A percentile compares a stretch with the other conserved stretches of the same genome.
Evolutionary conservation across 805 yeast species (phyloP).

Genomic region (Barnettozyma pratensis): DNA sequence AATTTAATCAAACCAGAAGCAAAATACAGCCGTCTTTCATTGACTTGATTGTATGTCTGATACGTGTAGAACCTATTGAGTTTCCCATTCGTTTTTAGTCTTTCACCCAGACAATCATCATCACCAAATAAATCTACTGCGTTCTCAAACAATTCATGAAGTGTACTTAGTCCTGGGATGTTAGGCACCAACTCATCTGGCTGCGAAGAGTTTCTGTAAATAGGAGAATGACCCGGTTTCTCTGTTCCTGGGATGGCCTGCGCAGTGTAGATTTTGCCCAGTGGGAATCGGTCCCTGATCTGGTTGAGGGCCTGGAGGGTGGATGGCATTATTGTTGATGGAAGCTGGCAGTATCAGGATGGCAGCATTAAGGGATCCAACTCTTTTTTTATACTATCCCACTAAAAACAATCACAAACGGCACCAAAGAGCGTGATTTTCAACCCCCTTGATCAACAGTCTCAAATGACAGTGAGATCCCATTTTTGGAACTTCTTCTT

Average conservation of each 20-base stretch:
- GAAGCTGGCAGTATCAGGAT: no score
- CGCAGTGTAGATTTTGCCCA: constrained; percentile 14
- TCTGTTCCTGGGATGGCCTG: constrained; percentile 32
- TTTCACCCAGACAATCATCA: constrained; percentile 35
- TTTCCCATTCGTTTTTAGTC: constrained; percentile 24
- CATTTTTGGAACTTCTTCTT: not conserved
- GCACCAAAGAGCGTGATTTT: no score
- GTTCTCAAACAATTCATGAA: constrained; percentile 33
- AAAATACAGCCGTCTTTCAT: constrained; percentile 32
- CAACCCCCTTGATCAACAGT: no score
- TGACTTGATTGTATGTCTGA: constrained; percentile 34
- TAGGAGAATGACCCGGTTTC: constrained; percentile 38
- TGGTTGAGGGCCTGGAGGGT: constrained; percentile 4
- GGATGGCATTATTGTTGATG: not conserved
- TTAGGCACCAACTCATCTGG: constrained; percentile 19
- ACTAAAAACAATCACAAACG: no score
- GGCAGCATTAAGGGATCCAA: not conserved
- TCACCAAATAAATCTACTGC: constrained; percentile 28
- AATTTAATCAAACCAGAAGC: constrained; percentile 41
- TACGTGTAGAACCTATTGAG: constrained; percentile 37
- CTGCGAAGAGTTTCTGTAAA: constrained; percentile 34
- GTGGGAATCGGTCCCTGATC: constrained; percentile 4
- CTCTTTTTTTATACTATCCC: not conserved
- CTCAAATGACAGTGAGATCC: not conserved
- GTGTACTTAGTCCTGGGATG: constrained; percentile 29